Percentiles rank a stretch among this genome's conserved stretches.
Conservation (phyloP, 345 rosid species). For the Hibiscus mutabilis region DNA sequence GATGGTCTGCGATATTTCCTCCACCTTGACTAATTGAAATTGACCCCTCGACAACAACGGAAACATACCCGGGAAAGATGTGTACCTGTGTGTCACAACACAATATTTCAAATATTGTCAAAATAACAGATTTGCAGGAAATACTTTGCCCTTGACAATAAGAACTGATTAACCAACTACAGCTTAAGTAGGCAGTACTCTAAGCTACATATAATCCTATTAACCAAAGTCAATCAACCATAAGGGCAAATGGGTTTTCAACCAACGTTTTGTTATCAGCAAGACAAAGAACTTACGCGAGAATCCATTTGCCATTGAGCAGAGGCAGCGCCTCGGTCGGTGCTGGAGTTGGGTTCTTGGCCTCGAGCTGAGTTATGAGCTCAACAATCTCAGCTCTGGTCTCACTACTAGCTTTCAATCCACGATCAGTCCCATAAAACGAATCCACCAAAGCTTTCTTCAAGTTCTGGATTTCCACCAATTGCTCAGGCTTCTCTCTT, state of each 20-base stretch:
- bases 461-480: constrained; percentile 44
- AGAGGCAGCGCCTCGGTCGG: constrained; percentile 74
- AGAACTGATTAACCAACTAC: background rate
- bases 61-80: constrained; percentile 48
- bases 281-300: constrained; percentile 49
- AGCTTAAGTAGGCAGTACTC: no score
- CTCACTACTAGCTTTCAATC: constrained; percentile 64
- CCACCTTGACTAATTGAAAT: background rate
- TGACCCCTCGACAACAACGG: background rate
- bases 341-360: constrained; percentile 75
- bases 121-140: background rate
- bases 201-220: background rate
- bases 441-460: constrained; percentile 63
- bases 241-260: background rate
- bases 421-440: constrained; percentile 73
- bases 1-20: background rate
- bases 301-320: constrained; percentile 93
- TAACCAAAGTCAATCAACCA: background rate
- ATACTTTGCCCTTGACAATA: no score
- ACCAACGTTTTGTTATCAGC: background rate
- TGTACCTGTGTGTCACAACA: constrained; percentile 51
- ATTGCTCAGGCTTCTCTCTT: constrained; percentile 33
- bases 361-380: constrained; percentile 80
- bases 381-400: constrained; percentile 87
- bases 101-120: background rate